Evolutionary conservation across 441 rosid species (phyloP).

Genomic region (Breynia disticha): DNA sequence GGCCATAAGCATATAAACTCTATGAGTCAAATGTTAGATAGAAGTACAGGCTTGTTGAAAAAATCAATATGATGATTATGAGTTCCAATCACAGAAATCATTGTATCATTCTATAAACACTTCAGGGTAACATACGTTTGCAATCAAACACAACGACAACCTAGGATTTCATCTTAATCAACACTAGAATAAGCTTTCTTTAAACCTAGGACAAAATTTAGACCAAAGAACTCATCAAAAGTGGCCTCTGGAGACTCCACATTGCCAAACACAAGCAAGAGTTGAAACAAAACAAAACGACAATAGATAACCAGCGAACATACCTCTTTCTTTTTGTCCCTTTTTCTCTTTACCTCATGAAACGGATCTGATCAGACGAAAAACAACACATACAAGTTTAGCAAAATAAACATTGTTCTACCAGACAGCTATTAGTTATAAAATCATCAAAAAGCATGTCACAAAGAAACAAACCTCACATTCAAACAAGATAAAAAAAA

Average conservation of each 20-base stretch:
- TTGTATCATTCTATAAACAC: neutral
- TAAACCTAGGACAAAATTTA: too few relatives aligned
- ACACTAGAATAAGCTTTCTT: too few relatives aligned
- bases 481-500: too few relatives aligned
- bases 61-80: neutral
- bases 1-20: slow-evolving; percentile 25
- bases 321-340: slow-evolving; percentile 88
- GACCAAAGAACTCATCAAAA: too few relatives aligned
- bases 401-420: slow-evolving; percentile 1
- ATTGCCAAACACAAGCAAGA: too few relatives aligned
- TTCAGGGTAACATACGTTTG: neutral
- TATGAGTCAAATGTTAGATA: slow-evolving; percentile 16
- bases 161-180: too few relatives aligned
- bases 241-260: too few relatives aligned
- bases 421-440: neutral
- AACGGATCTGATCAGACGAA: slow-evolving; percentile 59
- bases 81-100: too few relatives aligned
- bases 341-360: slow-evolving; percentile 71
- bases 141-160: too few relatives aligned
- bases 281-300: too few relatives aligned
- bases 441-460: neutral
- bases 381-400: slow-evolving; percentile 5
- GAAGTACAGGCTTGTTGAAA: slow-evolving; percentile 5
- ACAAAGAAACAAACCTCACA: too few relatives aligned
- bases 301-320: too few relatives aligned